phyloP scores from a whole-genome alignment of 2,329 filamentous ascomycete species.

The Colletotrichum sidae region DNA sequence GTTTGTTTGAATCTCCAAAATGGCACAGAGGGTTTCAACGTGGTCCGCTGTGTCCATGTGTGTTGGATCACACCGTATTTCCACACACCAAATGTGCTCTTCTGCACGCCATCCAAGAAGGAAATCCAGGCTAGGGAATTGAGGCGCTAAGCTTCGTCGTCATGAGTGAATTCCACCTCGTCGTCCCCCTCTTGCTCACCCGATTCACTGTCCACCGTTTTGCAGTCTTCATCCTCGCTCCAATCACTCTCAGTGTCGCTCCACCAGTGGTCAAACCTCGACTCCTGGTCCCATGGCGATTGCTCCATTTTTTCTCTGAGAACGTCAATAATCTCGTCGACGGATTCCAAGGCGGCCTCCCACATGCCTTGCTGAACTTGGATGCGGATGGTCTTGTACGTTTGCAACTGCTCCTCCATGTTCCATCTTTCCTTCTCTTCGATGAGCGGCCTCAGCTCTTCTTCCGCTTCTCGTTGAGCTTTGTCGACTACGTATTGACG shows the following conservation, averaged over 20 bases:
- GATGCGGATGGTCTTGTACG: slow-evolving; percentile 15
- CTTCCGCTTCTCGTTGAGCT: neutral
- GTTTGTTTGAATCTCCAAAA: too few relatives aligned
- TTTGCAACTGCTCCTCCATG: neutral
- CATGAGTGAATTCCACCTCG: too few relatives aligned
- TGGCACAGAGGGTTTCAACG: too few relatives aligned
- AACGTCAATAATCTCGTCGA: slow-evolving; percentile 11
- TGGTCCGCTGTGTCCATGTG: too few relatives aligned
- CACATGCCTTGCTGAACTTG: slow-evolving; percentile 25
- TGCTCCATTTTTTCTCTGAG: slow-evolving; percentile 3
- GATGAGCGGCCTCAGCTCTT: neutral
- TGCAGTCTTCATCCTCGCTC: neutral
- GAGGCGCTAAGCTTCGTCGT: too few relatives aligned
- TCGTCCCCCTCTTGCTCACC: too few relatives aligned
- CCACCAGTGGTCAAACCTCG: accelerated
- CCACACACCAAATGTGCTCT: too few relatives aligned
- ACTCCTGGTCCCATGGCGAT: slow-evolving; percentile 13
- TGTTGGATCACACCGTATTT: too few relatives aligned
- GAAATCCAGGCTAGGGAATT: too few relatives aligned
- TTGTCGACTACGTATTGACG: neutral
- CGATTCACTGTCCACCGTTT: too few relatives aligned
- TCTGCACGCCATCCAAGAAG: too few relatives aligned
- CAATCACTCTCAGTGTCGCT: neutral
- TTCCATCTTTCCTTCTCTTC: slow-evolving; percentile 8
- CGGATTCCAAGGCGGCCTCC: slow-evolving; percentile 9